Evolutionary conservation across 2,329 filamentous ascomycete genomes (phyloP), one percentile per base, ranked within the genome.

Genomic region (Aspergillus sergii): DNA sequence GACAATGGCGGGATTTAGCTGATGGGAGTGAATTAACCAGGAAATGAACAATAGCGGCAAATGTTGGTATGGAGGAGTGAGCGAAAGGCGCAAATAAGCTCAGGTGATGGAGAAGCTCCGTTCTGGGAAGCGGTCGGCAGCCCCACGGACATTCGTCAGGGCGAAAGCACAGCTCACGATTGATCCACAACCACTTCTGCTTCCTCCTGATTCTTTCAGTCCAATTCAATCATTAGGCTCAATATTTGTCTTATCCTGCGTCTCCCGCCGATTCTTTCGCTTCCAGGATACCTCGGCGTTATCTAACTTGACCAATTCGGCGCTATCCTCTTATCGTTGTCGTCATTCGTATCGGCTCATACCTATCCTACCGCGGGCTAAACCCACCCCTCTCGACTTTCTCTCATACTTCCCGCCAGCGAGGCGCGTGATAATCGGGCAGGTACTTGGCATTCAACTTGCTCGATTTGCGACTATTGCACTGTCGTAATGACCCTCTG

Each of bases 101-200:
- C 46, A 55, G 62, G 57, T 50, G 59, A 56, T 51, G 45, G 11
- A n/a, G 59, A 53, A 55, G 58, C 56, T 64, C 66, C 34, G 43
- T 58, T 62, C 58, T 7, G 23, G 64, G 65, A 69, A 67, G 67
- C 67, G 67, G 67, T 69, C 59, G 59, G 63, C 21, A 39, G 16
- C 43, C 60, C 54, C 61, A 60, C 58, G 11, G 19, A 32, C 7
- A 39, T 48, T 51, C 48, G 28, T 51, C 48, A 51, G 28, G 21
- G 28, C 19, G 11, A 32, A 34, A 51, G 48, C 48, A 51, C 48
- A 51, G 48, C 48, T 32, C 16, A 51, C 23, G 34, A 36, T 34
- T 30, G 51, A 54, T 54, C 51, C 51, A 54, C 51, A 21, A 26
- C 32, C 51, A 34, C 30, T 36, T n/a, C 32, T 54, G 30, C 32